Percentiles rank a stretch among this genome's conserved stretches.
Conservation (phyloP, 345 rosid species). For the Pseudoturritis turrita region DNA sequence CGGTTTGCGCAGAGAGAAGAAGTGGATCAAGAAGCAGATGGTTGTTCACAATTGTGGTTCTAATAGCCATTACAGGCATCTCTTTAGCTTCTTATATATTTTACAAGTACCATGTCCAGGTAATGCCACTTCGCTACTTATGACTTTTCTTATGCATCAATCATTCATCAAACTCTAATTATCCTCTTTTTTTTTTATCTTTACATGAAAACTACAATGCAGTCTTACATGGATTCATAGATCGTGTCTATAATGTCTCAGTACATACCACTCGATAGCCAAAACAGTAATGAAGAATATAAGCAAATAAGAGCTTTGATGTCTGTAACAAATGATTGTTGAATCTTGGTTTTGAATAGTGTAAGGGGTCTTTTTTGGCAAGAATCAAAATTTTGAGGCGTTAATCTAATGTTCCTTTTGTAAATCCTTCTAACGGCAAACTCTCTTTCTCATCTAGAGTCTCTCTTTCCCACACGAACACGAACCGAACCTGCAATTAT, state of each 20-base stretch:
- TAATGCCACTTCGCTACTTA: constrained; percentile 27
- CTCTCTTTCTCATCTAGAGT: too few species aligned
- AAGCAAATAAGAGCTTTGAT: not conserved
- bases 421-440: too few species aligned
- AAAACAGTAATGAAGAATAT: constrained; percentile 13
- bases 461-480: too few species aligned
- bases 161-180: not conserved
- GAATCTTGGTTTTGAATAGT: not conserved
- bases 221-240: constrained; percentile 97
- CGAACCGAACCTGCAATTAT: too few species aligned
- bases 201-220: constrained; percentile 14
- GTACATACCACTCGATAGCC: constrained; percentile 87
- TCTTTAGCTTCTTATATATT: constrained; percentile 58
- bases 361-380: not conserved
- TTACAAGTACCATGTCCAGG: constrained; percentile 89
- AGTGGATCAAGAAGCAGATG: constrained; percentile 59
- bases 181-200: not conserved
- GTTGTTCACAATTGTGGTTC: constrained; percentile 42
- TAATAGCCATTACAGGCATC: constrained; percentile 46
- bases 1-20: constrained; percentile 46
- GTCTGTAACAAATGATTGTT: not conserved
- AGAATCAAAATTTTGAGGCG: not conserved
- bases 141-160: not conserved
- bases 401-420: not conserved
- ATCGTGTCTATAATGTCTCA: constrained; percentile 87